phyloP scores from a whole-genome alignment of 257 asterid species.

The Forsythia suspensa region DNA sequence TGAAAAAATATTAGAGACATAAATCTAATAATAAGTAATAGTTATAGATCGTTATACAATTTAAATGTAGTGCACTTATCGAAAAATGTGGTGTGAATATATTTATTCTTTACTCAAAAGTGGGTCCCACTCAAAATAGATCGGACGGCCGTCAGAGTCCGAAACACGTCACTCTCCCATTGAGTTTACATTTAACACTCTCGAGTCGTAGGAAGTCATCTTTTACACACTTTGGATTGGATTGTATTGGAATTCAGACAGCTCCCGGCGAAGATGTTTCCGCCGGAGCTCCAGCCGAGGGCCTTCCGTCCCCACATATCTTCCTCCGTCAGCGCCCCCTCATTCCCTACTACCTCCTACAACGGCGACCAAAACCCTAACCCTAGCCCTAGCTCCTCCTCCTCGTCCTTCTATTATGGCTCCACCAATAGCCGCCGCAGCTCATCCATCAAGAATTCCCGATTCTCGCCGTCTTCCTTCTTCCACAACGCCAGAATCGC shows the following conservation, averaged over 20 bases:
- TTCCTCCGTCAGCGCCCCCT: slow-evolving; percentile 67
- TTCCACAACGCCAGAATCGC: slow-evolving; percentile 81
- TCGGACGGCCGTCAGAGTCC: not conserved
- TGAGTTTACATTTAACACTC: not conserved
- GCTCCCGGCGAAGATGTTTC: slow-evolving; percentile 61
- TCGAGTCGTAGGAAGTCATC: not conserved
- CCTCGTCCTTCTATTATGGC: slow-evolving; percentile 38
- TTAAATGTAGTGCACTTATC: no score
- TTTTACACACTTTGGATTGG: not conserved
- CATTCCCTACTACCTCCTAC: slow-evolving; percentile 55
- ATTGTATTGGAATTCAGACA: not conserved
- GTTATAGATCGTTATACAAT: no score
- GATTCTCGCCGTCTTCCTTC: slow-evolving; percentile 68
- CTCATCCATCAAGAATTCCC: slow-evolving; percentile 54
- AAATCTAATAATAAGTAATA: no score
- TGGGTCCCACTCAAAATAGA: not conserved
- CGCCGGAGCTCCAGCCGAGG: slow-evolving; percentile 96
- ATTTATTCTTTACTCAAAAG: no score
- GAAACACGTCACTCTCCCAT: not conserved
- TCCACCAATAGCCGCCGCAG: slow-evolving; percentile 32
- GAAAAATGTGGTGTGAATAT: no score
- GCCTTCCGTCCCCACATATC: slow-evolving; percentile 80
- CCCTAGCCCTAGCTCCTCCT: slow-evolving; percentile 48
- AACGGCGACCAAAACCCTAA: slow-evolving; percentile 65
- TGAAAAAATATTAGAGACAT: no score